Percentiles rank a stretch among this genome's conserved stretches.
Conservation (phyloP, 148 eudicot species). For the Chenopodium formosanum region DNA sequence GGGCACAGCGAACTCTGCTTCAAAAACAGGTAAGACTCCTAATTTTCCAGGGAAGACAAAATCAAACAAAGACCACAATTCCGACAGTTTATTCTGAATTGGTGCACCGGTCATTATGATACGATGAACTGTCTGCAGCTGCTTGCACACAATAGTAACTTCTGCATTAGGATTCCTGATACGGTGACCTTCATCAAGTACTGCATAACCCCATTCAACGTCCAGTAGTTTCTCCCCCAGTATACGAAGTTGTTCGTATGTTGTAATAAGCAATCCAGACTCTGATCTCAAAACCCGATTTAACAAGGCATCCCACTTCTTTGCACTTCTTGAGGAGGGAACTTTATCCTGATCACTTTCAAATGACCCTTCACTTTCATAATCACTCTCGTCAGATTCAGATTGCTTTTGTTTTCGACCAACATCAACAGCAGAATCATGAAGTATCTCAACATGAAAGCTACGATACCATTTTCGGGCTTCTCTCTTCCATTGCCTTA, state of each 20-base stretch:
- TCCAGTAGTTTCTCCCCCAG: slow-evolving; percentile 77
- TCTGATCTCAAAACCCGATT: slow-evolving; percentile 69
- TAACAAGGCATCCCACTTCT: slow-evolving; percentile 81
- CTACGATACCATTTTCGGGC: slow-evolving; percentile 85
- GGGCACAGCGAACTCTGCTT: slow-evolving; percentile 95
- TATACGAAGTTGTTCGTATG: slow-evolving; percentile 94
- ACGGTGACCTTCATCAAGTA: slow-evolving; percentile 95
- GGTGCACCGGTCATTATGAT: slow-evolving; percentile 97
- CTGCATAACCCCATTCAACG: slow-evolving; percentile 96
- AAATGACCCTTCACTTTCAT: slow-evolving; percentile 56
- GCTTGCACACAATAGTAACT: slow-evolving; percentile 92
- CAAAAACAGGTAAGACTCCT: slow-evolving; percentile 97
- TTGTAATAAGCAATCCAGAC: slow-evolving; percentile 87
- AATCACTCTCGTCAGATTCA: slow-evolving; percentile 63
- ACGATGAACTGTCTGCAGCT: slow-evolving; percentile 97
- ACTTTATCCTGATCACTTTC: slow-evolving; percentile 53
- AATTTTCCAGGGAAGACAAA: slow-evolving; percentile 99
- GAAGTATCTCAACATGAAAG: slow-evolving; percentile 90
- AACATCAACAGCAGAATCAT: slow-evolving; percentile 76
- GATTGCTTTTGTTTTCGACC: slow-evolving; percentile 45
- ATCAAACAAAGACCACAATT: slow-evolving; percentile 97
- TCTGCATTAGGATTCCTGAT: slow-evolving; percentile 98
- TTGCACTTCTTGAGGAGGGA: slow-evolving; percentile 34
- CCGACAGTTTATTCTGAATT: slow-evolving; percentile 93
- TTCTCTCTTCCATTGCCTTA: slow-evolving; percentile 97